Evolutionary conservation across 352 stramenopile species (phyloP).

Genomic region (Pythium myriotylum): DNA sequence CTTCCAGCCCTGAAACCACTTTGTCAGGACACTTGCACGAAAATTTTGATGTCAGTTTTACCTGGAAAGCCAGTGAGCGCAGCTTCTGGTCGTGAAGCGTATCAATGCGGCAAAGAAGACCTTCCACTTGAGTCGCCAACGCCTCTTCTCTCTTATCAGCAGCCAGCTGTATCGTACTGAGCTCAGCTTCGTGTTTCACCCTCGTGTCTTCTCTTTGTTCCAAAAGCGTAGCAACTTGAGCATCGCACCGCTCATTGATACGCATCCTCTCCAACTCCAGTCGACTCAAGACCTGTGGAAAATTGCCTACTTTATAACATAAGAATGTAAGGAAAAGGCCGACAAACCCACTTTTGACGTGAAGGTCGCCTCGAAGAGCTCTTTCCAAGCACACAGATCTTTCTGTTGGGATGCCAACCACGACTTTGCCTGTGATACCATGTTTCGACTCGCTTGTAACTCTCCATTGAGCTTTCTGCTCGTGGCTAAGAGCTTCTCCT

Average conservation of each 20-base stretch:
- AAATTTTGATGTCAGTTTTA: not conserved
- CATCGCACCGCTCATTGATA: not conserved
- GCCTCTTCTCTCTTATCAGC: not conserved
- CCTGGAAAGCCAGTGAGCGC: slow-evolving; percentile 13
- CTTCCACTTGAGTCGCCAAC: not conserved
- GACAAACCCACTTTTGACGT: slow-evolving; percentile 2
- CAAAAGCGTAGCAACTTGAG: not conserved
- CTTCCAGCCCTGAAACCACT: slow-evolving; percentile 45
- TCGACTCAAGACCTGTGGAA: not conserved
- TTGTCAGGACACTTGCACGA: not conserved
- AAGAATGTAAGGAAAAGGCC: not conserved
- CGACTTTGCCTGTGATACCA: not conserved
- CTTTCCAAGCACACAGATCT: slow-evolving; percentile 13
- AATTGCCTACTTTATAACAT: no score
- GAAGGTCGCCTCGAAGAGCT: slow-evolving; percentile 12
- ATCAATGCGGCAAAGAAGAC: slow-evolving; percentile 2
- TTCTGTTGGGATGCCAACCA: slow-evolving; percentile 13
- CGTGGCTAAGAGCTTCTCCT: not conserved
- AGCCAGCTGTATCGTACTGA: not conserved
- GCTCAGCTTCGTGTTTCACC: not conserved
- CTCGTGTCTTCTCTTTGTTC: not conserved
- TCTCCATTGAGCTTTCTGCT: not conserved
- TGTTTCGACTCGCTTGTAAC: not conserved
- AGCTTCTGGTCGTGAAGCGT: slow-evolving; percentile 1
- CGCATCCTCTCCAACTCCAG: not conserved